phyloP scores from a whole-genome alignment of 2,329 filamentous ascomycete genomes.

The Bimuria novae-zelandiae region DNA sequence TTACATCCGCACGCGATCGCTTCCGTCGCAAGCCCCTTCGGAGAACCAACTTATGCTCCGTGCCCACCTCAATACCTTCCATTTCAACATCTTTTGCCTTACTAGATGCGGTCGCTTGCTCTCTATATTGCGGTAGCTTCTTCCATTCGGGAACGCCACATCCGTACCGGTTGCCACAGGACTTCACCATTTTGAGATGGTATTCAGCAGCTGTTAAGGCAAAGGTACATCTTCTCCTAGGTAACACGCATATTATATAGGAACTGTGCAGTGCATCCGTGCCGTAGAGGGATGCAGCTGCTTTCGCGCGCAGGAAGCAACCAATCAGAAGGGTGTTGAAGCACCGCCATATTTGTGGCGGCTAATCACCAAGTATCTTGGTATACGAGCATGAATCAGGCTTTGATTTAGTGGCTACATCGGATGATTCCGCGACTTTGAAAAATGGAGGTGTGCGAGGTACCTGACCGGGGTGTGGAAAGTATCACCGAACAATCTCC shows the following conservation, averaged over 20 bases:
- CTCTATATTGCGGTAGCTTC: not conserved
- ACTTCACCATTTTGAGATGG: too few species aligned
- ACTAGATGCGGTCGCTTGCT: not conserved
- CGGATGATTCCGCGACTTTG: too few species aligned
- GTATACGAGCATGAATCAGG: too few species aligned
- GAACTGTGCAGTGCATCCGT: not conserved
- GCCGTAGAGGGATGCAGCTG: not conserved
- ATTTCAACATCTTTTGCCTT: not conserved
- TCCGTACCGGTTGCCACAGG: not conserved
- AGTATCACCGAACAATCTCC: too few species aligned
- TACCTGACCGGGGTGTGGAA: too few species aligned
- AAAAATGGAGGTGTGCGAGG: too few species aligned
- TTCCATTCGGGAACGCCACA: not conserved
- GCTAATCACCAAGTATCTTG: too few species aligned
- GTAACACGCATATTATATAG: not conserved
- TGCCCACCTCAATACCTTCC: not conserved
- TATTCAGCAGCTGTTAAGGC: not conserved
- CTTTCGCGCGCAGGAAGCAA: not conserved
- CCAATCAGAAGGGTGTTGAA: not conserved
- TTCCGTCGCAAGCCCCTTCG: not conserved
- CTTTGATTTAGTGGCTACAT: too few species aligned
- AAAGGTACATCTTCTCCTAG: not conserved
- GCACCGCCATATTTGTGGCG: constrained; percentile 1
- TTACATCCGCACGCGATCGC: not conserved
- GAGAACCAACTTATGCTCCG: not conserved